Evolutionary conservation across 257 asterid genomes (phyloP).

Genomic region (Fraxinus quadrangulata): DNA sequence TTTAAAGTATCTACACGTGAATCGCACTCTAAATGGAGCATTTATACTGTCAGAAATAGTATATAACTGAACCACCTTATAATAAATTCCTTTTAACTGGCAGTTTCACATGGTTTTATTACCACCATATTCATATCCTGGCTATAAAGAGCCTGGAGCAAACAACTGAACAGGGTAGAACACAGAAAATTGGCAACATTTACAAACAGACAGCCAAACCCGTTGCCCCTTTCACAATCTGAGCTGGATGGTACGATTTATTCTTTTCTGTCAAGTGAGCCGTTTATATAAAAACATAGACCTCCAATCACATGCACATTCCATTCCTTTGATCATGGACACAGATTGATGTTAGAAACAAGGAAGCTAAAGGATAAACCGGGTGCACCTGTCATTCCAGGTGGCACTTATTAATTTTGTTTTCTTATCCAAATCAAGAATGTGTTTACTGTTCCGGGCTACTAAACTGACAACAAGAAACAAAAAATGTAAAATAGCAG

Average conservation of each 20-base stretch:
- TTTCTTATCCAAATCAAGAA: background rate
- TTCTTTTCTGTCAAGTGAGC: conserved; percentile 7
- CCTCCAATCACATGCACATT: background rate
- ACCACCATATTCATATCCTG: background rate
- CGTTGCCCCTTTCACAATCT: background rate
- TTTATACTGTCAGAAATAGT: background rate
- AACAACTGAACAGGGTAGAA: background rate
- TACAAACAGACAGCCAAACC: background rate
- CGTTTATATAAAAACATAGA: conserved; percentile 2
- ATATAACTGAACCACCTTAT: background rate
- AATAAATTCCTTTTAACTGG: background rate
- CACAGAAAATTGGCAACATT: background rate
- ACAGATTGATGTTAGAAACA: background rate
- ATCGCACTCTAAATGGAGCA: conserved; percentile 5
- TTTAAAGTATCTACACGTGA: background rate
- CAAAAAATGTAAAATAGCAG: background rate
- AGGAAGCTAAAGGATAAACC: background rate
- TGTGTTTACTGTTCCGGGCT: background rate
- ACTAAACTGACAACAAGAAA: background rate
- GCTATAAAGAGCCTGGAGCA: background rate
- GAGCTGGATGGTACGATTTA: conserved; percentile 4
- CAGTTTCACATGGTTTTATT: conserved; percentile 11
- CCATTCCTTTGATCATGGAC: background rate
- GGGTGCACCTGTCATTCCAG: background rate
- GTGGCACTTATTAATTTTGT: background rate